phyloP scores from a whole-genome alignment of 306 rosid species.

The Cyamopsis tetragonoloba region DNA sequence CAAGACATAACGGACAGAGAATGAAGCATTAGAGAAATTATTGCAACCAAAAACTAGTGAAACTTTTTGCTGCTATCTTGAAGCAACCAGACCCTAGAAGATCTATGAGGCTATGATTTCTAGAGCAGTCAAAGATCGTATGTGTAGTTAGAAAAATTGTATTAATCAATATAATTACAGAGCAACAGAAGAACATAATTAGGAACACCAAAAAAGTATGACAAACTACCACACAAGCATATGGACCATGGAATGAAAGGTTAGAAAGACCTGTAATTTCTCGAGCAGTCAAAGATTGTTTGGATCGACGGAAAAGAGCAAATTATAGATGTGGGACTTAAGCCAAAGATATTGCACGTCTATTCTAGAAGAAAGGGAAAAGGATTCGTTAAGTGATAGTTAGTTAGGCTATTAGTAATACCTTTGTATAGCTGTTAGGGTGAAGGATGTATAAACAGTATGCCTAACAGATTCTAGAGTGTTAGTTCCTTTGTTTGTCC shows the following conservation, averaged over 20 bases:
- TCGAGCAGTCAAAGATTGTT: too few species aligned
- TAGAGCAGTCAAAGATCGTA: not conserved
- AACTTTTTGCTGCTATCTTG: not conserved
- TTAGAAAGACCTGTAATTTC: too few species aligned
- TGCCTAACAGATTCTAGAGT: too few species aligned
- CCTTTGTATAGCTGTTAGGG: too few species aligned
- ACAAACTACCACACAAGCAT: conserved; percentile 1
- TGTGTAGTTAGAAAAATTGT: not conserved
- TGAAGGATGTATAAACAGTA: too few species aligned
- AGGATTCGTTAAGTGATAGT: too few species aligned
- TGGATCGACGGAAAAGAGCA: too few species aligned
- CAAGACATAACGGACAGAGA: not conserved
- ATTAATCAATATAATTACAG: not conserved
- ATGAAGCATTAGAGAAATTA: not conserved
- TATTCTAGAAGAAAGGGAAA: too few species aligned
- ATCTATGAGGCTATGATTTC: not conserved
- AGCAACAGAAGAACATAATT: not conserved
- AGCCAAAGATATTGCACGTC: too few species aligned
- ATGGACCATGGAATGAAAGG: not conserved
- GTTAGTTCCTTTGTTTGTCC: too few species aligned
- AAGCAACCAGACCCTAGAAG: not conserved
- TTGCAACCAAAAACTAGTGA: not conserved
- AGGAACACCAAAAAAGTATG: not conserved
- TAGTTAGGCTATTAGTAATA: too few species aligned
- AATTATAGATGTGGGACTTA: too few species aligned